Percentiles rank a stretch among this genome's conserved stretches.
Evolutionary conservation across 441 rosid genomes (phyloP).

Genomic region (Populus tomentosa): DNA sequence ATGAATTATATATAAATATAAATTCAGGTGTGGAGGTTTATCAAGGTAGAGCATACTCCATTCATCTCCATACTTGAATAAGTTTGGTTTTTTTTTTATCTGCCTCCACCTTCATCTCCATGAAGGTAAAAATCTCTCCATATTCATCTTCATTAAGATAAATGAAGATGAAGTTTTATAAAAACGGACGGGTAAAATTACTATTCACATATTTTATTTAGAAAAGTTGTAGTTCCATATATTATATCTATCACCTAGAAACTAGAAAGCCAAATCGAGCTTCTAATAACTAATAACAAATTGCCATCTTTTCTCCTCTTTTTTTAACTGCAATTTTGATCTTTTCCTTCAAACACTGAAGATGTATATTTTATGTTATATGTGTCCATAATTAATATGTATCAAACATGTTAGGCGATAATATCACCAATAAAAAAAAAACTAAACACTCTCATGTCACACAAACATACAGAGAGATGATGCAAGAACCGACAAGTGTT

Average conservation of each 20-base stretch:
- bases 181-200: too few species aligned
- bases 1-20: too few species aligned
- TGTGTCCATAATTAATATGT: not conserved
- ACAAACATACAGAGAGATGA: constrained; percentile 15
- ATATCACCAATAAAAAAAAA: not conserved
- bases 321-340: not conserved
- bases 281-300: not conserved
- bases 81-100: too few species aligned
- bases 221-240: not conserved
- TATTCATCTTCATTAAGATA: too few species aligned
- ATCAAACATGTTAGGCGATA: not conserved
- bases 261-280: not conserved
- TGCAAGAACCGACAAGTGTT: constrained; percentile 14
- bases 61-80: too few species aligned
- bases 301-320: not conserved
- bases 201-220: not conserved
- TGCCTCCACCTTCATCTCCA: too few species aligned
- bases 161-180: too few species aligned
- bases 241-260: not conserved
- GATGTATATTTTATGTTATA: not conserved
- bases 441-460: not conserved
- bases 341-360: too few species aligned
- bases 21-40: too few species aligned
- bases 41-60: too few species aligned
- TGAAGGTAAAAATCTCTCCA: too few species aligned